Percentiles rank a stretch among this genome's conserved stretches.
Conservation (phyloP, 192 early-diverging fungal genomes). For the Linnemannia exigua region DNA sequence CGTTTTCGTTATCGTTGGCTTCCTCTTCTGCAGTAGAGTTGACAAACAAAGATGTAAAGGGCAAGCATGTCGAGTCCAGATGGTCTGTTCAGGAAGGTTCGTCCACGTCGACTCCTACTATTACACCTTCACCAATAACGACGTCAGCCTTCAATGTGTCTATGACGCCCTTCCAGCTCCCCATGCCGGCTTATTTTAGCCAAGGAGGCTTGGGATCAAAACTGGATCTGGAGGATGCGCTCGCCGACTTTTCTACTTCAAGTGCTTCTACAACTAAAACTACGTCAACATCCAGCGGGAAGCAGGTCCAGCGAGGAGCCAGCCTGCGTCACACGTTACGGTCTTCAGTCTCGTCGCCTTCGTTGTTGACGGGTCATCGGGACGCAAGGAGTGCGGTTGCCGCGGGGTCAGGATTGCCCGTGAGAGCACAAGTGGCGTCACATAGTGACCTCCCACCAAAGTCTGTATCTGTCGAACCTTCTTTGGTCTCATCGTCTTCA, state of each 20-base stretch:
- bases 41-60: constrained; percentile 11
- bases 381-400: background rate
- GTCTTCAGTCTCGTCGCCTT: constrained; percentile 6
- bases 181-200: constrained; percentile 3
- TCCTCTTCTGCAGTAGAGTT: background rate
- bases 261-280: background rate
- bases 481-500: background rate
- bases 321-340: constrained; percentile 2
- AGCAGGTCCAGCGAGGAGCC: constrained; percentile 6
- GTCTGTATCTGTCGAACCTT: background rate
- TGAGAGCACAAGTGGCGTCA: background rate
- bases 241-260: background rate
- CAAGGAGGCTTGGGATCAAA: background rate
- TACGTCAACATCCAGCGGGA: background rate
- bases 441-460: background rate
- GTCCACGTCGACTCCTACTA: background rate
- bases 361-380: constrained; percentile 2
- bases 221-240: background rate
- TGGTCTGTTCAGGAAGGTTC: background rate
- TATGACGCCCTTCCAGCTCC: constrained; percentile 7
- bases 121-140: background rate
- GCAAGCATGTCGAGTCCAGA: constrained; percentile 13
- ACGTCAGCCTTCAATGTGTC: constrained; percentile 2
- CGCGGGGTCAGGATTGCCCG: background rate
- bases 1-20: constrained; percentile 12